Percentiles rank a stretch among this genome's conserved stretches.
Evolutionary conservation across 2,329 filamentous ascomycete species (phyloP).

Genomic region (Paecilomyces dactylethromorphus): DNA sequence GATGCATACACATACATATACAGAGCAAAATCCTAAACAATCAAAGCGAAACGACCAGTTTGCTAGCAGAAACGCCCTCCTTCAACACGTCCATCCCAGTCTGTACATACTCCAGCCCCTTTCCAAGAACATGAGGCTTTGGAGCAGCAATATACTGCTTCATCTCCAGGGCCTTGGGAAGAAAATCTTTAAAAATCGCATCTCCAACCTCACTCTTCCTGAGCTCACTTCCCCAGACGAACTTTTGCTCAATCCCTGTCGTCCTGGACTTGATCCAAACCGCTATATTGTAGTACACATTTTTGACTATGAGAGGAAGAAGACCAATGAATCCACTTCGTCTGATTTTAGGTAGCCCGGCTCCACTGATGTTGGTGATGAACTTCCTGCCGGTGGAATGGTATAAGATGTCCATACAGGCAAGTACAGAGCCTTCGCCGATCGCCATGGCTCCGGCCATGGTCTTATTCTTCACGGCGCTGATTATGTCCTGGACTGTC

Average conservation of each 20-base stretch:
- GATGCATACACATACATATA: background rate
- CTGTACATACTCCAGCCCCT: conserved; percentile 1
- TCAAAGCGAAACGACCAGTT: background rate
- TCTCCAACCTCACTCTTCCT: conserved; percentile 17
- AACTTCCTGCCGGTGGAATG: conserved; percentile 1
- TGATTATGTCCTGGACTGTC: background rate
- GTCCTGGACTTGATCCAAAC: background rate
- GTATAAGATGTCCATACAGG: conserved; percentile 7
- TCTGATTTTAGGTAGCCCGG: background rate
- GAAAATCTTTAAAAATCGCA: conserved; percentile 24
- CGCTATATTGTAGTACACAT: background rate
- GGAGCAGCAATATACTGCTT: conserved; percentile 25
- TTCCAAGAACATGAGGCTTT: conserved; percentile 24
- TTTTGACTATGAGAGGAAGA: background rate
- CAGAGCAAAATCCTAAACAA: background rate
- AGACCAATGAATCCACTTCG: background rate
- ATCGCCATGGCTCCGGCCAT: background rate
- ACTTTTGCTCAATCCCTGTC: conserved; percentile 2
- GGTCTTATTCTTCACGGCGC: background rate
- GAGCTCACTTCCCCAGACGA: conserved; percentile 2
- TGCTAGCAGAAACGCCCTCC: conserved; percentile 1
- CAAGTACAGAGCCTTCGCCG: background rate
- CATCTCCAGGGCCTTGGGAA: conserved; percentile 22
- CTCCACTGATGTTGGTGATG: background rate
- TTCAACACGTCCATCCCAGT: background rate